Base-by-base conservation (phyloP, 2,329 filamentous ascomycete genomes). In the Tolypocladium endophyticum region DNA sequence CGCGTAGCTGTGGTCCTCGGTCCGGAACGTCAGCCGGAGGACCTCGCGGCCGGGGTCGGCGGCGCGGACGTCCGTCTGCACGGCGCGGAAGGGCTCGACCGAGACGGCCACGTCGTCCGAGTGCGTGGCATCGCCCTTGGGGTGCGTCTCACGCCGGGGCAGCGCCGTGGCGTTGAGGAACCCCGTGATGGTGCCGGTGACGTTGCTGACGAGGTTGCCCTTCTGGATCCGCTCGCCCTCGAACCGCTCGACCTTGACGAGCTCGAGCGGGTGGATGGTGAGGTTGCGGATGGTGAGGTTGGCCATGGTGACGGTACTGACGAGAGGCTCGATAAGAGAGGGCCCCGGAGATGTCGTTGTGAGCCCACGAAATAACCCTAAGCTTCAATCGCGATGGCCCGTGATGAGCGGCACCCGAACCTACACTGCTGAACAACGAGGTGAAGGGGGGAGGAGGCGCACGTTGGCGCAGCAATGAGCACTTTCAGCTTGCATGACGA, bases 201-300 rank as follows among this genome's bases (percentile, higher is more conserved):
- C 70, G 64, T 78, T 81, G 64, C 71, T 71, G 43, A 81, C 65
- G 20, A 78, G 72, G 63, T 81, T 71, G 60, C 72, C 72, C 36
- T 72, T 72, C 52, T 76, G 58, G 76, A 76, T 66, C 30, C 72
- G 71, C 61, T 77, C 70, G 36, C 72, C 80, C 65, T 86, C 82
- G 71, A 92, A 92, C 65, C 87, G 87, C 76, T 95, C 89, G 61
- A 93, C 78, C 61, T 70, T 79, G 72, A 86, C 87, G 66, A 97
- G 81, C 65, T 87, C 84, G 59, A 96, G 77, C n/a, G 85, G 80
- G 56, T 83, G 86, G 60, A 83, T 79, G 53, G 90, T 93, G 64
- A 96, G 77, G 73, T 97, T 97, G 68, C 92, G 90, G 67, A 97
- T 84, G 5, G 83, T 89, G 65, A 96, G 77, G 60, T 76, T 73